Conservation (phyloP, 2,329 filamentous ascomycete genomes). For the Pseudonectria foliicola region DNA sequence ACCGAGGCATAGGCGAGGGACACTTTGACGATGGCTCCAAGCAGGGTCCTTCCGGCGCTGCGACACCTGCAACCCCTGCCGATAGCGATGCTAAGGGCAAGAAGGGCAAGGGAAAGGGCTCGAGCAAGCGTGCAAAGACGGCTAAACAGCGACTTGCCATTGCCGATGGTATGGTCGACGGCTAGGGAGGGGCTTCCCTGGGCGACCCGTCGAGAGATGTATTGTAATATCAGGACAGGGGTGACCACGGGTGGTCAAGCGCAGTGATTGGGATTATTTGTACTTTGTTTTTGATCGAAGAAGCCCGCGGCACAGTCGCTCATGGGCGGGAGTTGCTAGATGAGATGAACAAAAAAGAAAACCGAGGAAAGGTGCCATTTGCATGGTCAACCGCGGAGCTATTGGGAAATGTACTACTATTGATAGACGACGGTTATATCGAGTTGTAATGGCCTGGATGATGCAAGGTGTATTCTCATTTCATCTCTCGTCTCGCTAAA, state of each 20-base stretch:
- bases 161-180: slow-evolving; percentile 48
- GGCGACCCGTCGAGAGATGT: slow-evolving; percentile 6
- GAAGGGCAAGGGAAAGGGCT: slow-evolving; percentile 50
- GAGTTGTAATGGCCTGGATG: not conserved
- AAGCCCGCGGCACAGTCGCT: not conserved
- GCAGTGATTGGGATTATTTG: slow-evolving; percentile 8
- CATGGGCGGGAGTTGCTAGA: slow-evolving; percentile 15
- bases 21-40: slow-evolving; percentile 88
- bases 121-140: slow-evolving; percentile 53
- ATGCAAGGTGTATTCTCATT: not conserved
- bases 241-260: slow-evolving; percentile 6
- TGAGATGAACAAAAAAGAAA: slow-evolving; percentile 13
- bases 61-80: slow-evolving; percentile 77
- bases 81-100: slow-evolving; percentile 46
- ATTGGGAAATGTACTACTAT: slow-evolving; percentile 20
- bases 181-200: slow-evolving; percentile 10
- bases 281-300: slow-evolving; percentile 2
- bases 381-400: slow-evolving; percentile 3
- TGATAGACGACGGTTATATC: slow-evolving; percentile 16
- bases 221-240: slow-evolving; percentile 18
- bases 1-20: slow-evolving; percentile 66
- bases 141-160: slow-evolving; percentile 62
- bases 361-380: slow-evolving; percentile 7
- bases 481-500: not conserved
- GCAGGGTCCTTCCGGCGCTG: slow-evolving; percentile 40